Conservation (phyloP, 2,329 filamentous ascomycete species). For the Phialocephala subalpina region DNA sequence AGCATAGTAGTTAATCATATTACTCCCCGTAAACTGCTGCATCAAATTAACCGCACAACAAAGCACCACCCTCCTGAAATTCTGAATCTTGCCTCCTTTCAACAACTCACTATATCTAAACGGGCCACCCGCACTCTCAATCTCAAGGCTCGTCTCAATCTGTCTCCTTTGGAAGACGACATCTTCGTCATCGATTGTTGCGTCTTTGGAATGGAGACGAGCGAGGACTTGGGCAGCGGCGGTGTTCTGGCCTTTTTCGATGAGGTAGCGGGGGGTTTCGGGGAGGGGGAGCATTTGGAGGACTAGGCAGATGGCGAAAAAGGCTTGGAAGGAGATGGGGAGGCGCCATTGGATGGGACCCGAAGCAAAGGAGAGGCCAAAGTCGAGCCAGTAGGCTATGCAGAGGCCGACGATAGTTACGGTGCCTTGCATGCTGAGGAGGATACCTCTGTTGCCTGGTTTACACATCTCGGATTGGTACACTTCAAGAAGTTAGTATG, state of each 20-base stretch:
- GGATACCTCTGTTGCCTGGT: slow-evolving; percentile 50
- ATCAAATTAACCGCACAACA: slow-evolving; percentile 23
- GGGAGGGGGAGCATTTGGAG: slow-evolving; percentile 48
- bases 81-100: slow-evolving; percentile 30
- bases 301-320: slow-evolving; percentile 49
- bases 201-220: slow-evolving; percentile 31
- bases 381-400: slow-evolving; percentile 53
- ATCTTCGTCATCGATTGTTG: slow-evolving; percentile 33
- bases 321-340: slow-evolving; percentile 51
- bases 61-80: slow-evolving; percentile 31
- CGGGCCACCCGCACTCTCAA: slow-evolving; percentile 39
- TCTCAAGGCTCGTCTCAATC: slow-evolving; percentile 46
- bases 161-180: slow-evolving; percentile 38
- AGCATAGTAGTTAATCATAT: slow-evolving; percentile 33
- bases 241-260: slow-evolving; percentile 44
- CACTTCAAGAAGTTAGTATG: neutral
- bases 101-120: slow-evolving; percentile 36
- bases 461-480: slow-evolving; percentile 28
- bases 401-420: slow-evolving; percentile 55
- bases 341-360: slow-evolving; percentile 52
- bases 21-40: slow-evolving; percentile 43
- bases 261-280: slow-evolving; percentile 48
- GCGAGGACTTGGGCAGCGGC: slow-evolving; percentile 41
- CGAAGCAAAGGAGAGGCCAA: slow-evolving; percentile 46
- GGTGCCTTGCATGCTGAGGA: slow-evolving; percentile 54